Conservation (phyloP, 306 rosid species). For the Citrullus amarus region DNA sequence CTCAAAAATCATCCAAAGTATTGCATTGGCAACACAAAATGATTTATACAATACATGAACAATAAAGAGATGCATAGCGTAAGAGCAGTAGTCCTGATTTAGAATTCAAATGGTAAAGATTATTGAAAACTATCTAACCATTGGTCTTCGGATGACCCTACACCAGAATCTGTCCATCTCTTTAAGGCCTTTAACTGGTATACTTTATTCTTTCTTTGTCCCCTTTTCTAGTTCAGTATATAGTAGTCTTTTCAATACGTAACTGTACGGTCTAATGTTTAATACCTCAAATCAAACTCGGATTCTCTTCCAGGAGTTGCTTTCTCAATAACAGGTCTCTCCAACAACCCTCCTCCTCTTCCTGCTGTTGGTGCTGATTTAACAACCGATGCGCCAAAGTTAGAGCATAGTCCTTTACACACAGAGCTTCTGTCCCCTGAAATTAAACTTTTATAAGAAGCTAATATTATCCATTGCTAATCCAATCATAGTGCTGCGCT, state of each 20-base stretch:
- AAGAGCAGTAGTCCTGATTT: background rate
- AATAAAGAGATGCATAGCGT: background rate
- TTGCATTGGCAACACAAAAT: background rate
- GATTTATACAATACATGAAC: background rate
- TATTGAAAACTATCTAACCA: slow-evolving; percentile 2
- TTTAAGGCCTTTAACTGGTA: slow-evolving; percentile 4
- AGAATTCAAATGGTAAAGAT: background rate
- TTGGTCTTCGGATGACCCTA: slow-evolving; percentile 4
- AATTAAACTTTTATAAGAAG: slow-evolving; percentile 13
- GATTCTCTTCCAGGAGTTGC: slow-evolving; percentile 74
- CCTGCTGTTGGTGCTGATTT: slow-evolving; percentile 35
- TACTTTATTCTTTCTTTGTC: slow-evolving; percentile 8
- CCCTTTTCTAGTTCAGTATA: slow-evolving; percentile 8
- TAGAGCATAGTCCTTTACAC: slow-evolving; percentile 44
- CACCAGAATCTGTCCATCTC: slow-evolving; percentile 8
- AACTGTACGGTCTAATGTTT: slow-evolving; percentile 7
- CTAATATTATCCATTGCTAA: background rate
- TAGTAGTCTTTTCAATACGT: slow-evolving; percentile 2
- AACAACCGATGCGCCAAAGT: slow-evolving; percentile 34
- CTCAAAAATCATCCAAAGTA: background rate
- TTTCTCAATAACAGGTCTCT: slow-evolving; percentile 69
- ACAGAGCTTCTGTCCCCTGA: slow-evolving; percentile 47
- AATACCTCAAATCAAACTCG: slow-evolving; percentile 58
- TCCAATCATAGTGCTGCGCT: background rate
- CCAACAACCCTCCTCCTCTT: slow-evolving; percentile 76